phyloP scores from a whole-genome alignment of 495 filamentous ascomycete species.

The Aspergillus saccharolyticus region DNA sequence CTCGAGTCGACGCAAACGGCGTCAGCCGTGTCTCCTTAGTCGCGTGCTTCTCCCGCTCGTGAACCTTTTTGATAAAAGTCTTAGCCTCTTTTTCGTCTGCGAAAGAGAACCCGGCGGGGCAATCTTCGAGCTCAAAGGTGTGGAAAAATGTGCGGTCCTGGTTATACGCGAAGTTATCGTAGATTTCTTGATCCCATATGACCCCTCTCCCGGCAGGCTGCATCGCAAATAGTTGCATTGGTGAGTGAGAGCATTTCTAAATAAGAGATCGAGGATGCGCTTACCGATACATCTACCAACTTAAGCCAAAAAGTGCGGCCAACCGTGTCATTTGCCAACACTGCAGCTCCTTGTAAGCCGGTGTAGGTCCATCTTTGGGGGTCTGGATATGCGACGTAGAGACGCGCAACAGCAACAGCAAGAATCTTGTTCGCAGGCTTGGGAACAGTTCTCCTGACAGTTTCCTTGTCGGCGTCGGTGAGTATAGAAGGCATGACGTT shows the following conservation, averaged over 20 bases:
- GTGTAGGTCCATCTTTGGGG: constrained; percentile 87
- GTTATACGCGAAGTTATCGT: constrained; percentile 89
- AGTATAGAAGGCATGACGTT: constrained; percentile 79
- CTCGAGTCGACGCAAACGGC: constrained; percentile 61
- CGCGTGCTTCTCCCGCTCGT: constrained; percentile 88
- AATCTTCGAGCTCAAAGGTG: constrained; percentile 90
- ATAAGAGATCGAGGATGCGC: constrained; percentile 26
- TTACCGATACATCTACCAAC: constrained; percentile 89
- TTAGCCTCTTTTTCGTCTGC: constrained; percentile 95
- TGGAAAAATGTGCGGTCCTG: constrained; percentile 97
- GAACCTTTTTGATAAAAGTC: constrained; percentile 90
- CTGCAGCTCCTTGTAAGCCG: constrained; percentile 87
- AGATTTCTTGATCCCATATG: constrained; percentile 98
- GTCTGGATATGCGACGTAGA: constrained; percentile 91
- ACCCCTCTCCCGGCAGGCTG: constrained; percentile 80
- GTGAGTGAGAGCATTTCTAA: constrained; percentile 15
- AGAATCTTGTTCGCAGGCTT: constrained; percentile 94
- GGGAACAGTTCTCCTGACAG: constrained; percentile 84
- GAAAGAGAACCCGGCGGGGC: constrained; percentile 84
- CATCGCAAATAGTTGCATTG: constrained; percentile 5
- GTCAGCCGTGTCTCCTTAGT: constrained; percentile 76
- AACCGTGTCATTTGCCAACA: constrained; percentile 88
- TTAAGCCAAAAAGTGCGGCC: constrained; percentile 97
- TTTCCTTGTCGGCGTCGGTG: constrained; percentile 85
- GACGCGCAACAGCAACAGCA: constrained; percentile 84